These are phyloP conservation scores for Nymphaea thermarum DNA, from an alignment of 164 flowering plant species.

Conservation along the genomic window DNA sequence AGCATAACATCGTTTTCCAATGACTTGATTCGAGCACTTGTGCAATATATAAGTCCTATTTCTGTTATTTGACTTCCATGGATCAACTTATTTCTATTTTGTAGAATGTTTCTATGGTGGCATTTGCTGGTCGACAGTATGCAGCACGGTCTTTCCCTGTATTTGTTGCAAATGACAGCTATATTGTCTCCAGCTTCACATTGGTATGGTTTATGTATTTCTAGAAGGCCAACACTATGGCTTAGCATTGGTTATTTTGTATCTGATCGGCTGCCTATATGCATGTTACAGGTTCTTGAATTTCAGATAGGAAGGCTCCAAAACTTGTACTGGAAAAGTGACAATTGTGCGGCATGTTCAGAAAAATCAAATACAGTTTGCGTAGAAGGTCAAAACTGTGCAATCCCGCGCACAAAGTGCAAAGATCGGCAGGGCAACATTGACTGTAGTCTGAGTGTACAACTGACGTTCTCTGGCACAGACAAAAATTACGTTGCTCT, in stretches of 20 bases:
- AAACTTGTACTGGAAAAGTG: slow-evolving; percentile 88
- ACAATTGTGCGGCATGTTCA: slow-evolving; percentile 72
- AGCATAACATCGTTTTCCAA: too few relatives aligned
- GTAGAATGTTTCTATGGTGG: slow-evolving; percentile 74
- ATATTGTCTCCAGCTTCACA: slow-evolving; percentile 80
- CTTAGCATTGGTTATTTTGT: not conserved
- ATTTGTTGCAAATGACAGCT: slow-evolving; percentile 74
- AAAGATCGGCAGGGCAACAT: slow-evolving; percentile 44
- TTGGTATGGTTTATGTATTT: slow-evolving; percentile 30
- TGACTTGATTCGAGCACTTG: too few relatives aligned
- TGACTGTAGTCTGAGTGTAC: slow-evolving; percentile 93
- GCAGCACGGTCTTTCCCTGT: slow-evolving; percentile 82
- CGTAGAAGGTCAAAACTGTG: slow-evolving; percentile 85
- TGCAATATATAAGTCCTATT: too few relatives aligned
- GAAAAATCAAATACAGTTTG: slow-evolving; percentile 50
- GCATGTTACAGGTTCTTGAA: slow-evolving; percentile 54
- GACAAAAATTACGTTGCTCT: slow-evolving; percentile 67
- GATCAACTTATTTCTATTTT: not conserved
- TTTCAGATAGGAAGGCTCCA: slow-evolving; percentile 82
- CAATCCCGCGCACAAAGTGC: slow-evolving; percentile 46
- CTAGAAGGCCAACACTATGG: not conserved
- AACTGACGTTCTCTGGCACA: slow-evolving; percentile 89
- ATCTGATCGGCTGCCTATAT: not conserved
- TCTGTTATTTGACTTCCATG: too few relatives aligned
- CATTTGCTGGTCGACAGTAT: slow-evolving; percentile 94